Conservation (phyloP, 805 yeast genomes). For the Cyberlindnera meyerae region DNA sequence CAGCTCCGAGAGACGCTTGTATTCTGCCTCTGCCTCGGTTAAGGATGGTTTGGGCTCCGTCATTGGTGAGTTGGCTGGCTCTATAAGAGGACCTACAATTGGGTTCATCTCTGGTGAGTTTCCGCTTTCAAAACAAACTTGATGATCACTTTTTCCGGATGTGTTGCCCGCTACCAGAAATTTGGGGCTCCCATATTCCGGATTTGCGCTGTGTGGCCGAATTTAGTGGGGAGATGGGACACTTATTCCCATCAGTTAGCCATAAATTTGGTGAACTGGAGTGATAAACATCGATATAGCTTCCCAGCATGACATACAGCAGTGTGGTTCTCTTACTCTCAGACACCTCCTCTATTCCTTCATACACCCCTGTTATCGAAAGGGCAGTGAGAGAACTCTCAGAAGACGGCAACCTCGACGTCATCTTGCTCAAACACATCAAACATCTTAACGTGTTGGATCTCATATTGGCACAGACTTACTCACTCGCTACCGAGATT, state of each 20-base stretch:
- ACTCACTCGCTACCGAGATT: conserved; percentile 17
- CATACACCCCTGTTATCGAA: conserved; percentile 20
- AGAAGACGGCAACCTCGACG: conserved; percentile 19
- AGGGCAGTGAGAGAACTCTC: conserved; percentile 11
- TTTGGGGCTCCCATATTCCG: no score
- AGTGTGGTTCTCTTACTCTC: conserved; percentile 20
- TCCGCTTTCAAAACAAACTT: no score
- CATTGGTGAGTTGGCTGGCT: not conserved
- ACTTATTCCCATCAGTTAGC: no score
- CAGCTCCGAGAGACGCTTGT: conserved; percentile 32
- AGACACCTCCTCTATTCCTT: conserved; percentile 14
- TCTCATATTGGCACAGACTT: conserved; percentile 19
- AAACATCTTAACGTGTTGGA: conserved; percentile 20
- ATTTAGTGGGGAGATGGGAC: no score
- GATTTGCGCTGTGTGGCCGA: no score
- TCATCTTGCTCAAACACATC: conserved; percentile 15
- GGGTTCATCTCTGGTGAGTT: no score
- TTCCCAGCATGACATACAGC: conserved; percentile 6
- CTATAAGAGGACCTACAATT: no score
- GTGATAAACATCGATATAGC: no score
- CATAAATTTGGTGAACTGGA: no score
- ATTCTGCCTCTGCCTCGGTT: conserved; percentile 28
- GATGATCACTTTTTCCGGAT: no score
- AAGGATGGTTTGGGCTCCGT: not conserved
- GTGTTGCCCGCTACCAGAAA: no score